Evolutionary conservation across 1,139 yeast genomes (phyloP).

Genomic region (Meyerozyma elateridarum): DNA sequence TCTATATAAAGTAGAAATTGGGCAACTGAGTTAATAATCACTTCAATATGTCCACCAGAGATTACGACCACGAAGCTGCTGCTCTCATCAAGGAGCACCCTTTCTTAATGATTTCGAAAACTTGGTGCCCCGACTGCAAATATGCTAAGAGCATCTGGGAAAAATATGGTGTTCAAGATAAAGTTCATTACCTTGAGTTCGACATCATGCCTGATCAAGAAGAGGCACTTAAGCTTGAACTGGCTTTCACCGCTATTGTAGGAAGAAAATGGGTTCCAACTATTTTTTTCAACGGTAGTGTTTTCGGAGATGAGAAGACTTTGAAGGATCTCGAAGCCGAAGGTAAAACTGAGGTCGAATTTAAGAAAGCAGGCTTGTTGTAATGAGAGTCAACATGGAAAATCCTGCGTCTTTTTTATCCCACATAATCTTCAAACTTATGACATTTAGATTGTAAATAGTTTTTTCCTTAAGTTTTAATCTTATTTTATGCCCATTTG

Average conservation of each 20-base stretch:
- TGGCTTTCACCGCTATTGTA: conserved; percentile 54
- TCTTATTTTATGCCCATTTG: too few relatives aligned
- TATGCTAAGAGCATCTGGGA: conserved; percentile 55
- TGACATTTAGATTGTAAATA: too few relatives aligned
- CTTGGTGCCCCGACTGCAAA: conserved; percentile 78
- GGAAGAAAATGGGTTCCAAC: conserved; percentile 74
- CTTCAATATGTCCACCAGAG: conserved; percentile 11
- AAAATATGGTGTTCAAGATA: conserved; percentile 43
- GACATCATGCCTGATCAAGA: conserved; percentile 47
- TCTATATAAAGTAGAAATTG: too few relatives aligned
- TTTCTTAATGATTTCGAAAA: conserved; percentile 57
- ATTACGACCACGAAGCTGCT: conserved; percentile 31
- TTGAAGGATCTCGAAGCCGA: conserved; percentile 40
- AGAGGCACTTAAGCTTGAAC: conserved; percentile 54
- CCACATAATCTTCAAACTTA: too few relatives aligned
- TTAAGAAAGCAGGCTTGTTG: conserved; percentile 17
- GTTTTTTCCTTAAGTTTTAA: too few relatives aligned
- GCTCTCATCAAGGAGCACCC: conserved; percentile 42
- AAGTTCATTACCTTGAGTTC: conserved; percentile 53
- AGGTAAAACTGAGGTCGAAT: conserved; percentile 38
- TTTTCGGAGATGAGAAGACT: conserved; percentile 55
- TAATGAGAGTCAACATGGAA: too few relatives aligned
- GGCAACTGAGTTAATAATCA: too few relatives aligned
- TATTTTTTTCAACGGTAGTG: conserved; percentile 58
- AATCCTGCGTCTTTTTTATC: too few relatives aligned